Evolutionary conservation across 345 rosid species (phyloP), one percentile per base, ranked within the genome.

Genomic region (Mallotus nudiflorus): DNA sequence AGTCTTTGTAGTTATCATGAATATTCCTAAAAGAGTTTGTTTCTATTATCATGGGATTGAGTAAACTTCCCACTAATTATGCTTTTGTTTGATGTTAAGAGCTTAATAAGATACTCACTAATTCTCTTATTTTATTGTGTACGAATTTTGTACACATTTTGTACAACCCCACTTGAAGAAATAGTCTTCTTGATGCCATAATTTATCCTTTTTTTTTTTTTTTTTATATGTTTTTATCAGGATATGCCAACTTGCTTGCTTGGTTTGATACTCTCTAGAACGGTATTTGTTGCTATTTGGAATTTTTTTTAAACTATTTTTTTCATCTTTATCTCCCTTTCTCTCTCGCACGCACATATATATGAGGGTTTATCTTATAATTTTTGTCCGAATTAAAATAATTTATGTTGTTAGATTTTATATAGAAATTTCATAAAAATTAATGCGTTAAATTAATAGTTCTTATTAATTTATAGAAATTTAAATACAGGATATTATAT

Each of bases 81-180:
- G 61, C 9, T 56, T 56, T 59, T 18, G 44, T 59, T 59, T 33
- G 46, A 42, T 42, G 11, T 42, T 42, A 42, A 42, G 46, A 42
- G 46, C 46, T n/a, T n/a, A n/a, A 42, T 42, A 42, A 42, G 62
- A 28, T 57, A 6, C 29, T 31, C 18, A 3, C 28, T 57, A 18
- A 14, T 57, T 57, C n/a, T n/a, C n/a, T 6, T 12, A 42, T 57
- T 13, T n/a, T 16, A 2, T 56, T 7, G 29, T 56, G 65, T 62
- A 62, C 66, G 33, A 22, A 39, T 61, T 37, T 20, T 61, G 65
- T 61, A 37, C 65, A 39, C 9, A 27, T 28, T 56, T 28, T 33
- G 63, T 59, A 59, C 63, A 44, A 22, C 42, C 50, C 40, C 66
- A 45, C 25, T 37, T 15, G 65, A 61, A 61, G 65, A 61, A 40